phyloP scores from a whole-genome alignment of 192 early-diverging fungal species.

The Linnemannia zychae region DNA sequence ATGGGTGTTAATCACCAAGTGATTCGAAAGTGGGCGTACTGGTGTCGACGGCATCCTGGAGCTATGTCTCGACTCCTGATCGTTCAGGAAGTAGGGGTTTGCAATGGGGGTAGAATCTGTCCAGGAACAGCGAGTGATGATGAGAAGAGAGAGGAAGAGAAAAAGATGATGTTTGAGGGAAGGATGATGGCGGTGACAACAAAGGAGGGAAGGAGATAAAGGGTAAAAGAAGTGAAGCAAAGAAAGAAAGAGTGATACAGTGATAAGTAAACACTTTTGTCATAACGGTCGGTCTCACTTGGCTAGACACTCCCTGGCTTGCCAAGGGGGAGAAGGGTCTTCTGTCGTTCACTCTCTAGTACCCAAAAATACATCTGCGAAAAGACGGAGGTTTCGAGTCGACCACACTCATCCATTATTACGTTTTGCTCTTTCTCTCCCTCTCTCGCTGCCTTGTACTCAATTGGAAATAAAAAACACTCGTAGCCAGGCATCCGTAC shows the following conservation, averaged over 20 bases:
- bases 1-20: slow-evolving; percentile 55
- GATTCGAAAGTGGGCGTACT: slow-evolving; percentile 42
- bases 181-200: background rate
- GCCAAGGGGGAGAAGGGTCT: background rate
- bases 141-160: background rate
- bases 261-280: too few species aligned
- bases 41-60: slow-evolving; percentile 50
- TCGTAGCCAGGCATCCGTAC: too few species aligned
- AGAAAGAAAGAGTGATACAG: background rate
- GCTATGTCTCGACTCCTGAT: background rate
- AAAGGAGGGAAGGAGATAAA: background rate
- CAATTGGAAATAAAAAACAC: too few species aligned
- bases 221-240: too few species aligned
- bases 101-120: background rate
- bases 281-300: background rate
- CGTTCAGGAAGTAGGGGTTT: background rate
- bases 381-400: slow-evolving; percentile 5
- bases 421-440: background rate
- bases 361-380: background rate
- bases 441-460: background rate
- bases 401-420: background rate
- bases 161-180: background rate
- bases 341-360: too few species aligned
- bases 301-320: background rate
- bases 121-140: background rate